phyloP scores from a whole-genome alignment of 371 early-diverging fungal species.

The Mucor saturninus region DNA sequence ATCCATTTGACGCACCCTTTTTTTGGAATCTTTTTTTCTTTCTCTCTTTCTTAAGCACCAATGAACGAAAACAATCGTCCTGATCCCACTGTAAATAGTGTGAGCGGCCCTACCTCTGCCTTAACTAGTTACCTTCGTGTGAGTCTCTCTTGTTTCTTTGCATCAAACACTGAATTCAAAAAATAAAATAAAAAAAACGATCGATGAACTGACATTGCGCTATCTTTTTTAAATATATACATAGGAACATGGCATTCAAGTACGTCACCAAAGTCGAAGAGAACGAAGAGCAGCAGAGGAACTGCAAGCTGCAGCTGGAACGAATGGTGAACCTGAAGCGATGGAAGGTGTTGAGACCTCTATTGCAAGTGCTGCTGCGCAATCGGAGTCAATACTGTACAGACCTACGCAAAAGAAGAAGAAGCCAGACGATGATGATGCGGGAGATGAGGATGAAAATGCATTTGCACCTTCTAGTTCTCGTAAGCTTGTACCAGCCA shows the following conservation, averaged over 20 bases:
- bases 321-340: not conserved
- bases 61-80: constrained; percentile 7
- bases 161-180: not conserved
- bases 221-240: not conserved
- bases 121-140: constrained; percentile 69
- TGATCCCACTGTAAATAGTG: constrained; percentile 36
- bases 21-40: not conserved
- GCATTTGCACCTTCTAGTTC: constrained; percentile 32
- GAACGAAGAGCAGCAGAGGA: constrained; percentile 20
- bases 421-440: constrained; percentile 24
- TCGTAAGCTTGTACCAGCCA: constrained; percentile 23
- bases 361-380: constrained; percentile 23
- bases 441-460: constrained; percentile 38
- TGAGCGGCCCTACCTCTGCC: constrained; percentile 74
- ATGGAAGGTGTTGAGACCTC: constrained; percentile 3
- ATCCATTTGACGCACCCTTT: too few species aligned
- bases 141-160: constrained; percentile 2
- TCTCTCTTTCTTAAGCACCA: not conserved
- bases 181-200: too few species aligned
- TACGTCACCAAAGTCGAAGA: constrained; percentile 49
- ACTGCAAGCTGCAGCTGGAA: constrained; percentile 20
- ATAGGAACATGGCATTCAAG: constrained; percentile 73
- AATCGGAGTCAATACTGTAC: constrained; percentile 4
- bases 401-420: constrained; percentile 26
- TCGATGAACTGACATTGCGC: not conserved